Conservation (phyloP, 2,329 filamentous ascomycete species). For the Dactylellina parvicollis region DNA sequence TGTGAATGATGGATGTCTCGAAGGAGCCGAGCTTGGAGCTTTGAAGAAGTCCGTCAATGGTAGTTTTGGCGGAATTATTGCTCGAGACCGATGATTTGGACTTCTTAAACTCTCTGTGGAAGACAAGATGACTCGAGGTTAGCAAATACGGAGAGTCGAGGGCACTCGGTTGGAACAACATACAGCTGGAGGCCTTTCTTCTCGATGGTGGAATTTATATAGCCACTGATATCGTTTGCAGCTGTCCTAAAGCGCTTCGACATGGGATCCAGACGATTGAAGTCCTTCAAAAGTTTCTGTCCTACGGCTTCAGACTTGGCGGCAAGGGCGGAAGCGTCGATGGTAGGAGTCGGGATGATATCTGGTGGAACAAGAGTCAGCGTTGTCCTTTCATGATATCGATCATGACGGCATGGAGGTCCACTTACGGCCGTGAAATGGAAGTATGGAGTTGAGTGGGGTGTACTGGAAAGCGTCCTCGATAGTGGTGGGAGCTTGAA, state of each 20-base stretch:
- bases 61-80: conserved; percentile 56
- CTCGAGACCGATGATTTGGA: conserved; percentile 58
- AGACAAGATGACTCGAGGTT: background rate
- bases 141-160: background rate
- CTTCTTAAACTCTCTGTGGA: conserved; percentile 55
- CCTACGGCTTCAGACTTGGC: conserved; percentile 66
- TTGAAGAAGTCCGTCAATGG: conserved; percentile 52
- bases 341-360: conserved; percentile 72
- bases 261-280: conserved; percentile 52
- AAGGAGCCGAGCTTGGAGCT: conserved; percentile 34
- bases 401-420: background rate
- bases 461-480: conserved; percentile 83
- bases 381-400: conserved; percentile 18
- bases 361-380: conserved; percentile 62
- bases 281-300: conserved; percentile 38
- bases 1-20: conserved; percentile 35
- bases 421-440: conserved; percentile 75
- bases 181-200: conserved; percentile 43
- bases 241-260: conserved; percentile 43
- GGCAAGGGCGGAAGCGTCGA: conserved; percentile 68
- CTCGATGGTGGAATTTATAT: conserved; percentile 36
- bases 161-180: background rate
- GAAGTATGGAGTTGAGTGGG: conserved; percentile 80
- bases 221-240: conserved; percentile 38
- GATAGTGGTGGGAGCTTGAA: conserved; percentile 65